Percentiles rank a stretch among this genome's conserved stretches.
These are phyloP conservation scores for Aureobasidium zeae DNA, from an alignment of 2,329 filamentous ascomycete genomes.

Conservation along the genomic window DNA sequence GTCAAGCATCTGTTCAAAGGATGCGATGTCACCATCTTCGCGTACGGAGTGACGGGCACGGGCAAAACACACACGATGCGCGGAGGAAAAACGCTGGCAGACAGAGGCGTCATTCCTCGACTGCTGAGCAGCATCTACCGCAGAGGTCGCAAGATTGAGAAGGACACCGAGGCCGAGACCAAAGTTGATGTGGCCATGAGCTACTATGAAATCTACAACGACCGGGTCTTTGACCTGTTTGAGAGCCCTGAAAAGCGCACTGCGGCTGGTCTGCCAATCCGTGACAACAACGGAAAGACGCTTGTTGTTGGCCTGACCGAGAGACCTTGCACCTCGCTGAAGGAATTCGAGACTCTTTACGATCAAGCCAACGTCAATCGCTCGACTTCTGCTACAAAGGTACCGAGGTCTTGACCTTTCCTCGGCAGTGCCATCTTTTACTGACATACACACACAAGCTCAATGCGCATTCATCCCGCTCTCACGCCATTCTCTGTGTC, in stretches of 20 bases:
- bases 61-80: conserved; percentile 97
- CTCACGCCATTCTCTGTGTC: conserved; percentile 83
- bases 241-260: conserved; percentile 82
- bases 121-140: conserved; percentile 79
- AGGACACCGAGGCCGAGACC: conserved; percentile 63
- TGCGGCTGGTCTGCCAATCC: conserved; percentile 66
- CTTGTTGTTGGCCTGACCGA: conserved; percentile 80
- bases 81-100: conserved; percentile 74
- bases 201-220: conserved; percentile 96
- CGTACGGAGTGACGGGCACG: conserved; percentile 86
- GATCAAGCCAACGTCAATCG: conserved; percentile 87
- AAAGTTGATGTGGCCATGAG: conserved; percentile 67
- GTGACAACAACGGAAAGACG: conserved; percentile 80
- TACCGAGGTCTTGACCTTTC: conserved; percentile 23
- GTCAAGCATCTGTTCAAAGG: conserved; percentile 88
- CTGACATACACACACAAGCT: conserved; percentile 39
- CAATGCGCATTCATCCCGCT: conserved; percentile 82
- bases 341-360: conserved; percentile 83
- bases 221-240: conserved; percentile 87
- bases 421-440: not conserved
- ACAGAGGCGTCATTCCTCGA: conserved; percentile 79
- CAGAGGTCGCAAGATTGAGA: conserved; percentile 72
- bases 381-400: conserved; percentile 79
- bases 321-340: conserved; percentile 69
- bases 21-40: conserved; percentile 80